Percentiles rank a stretch among this genome's conserved stretches.
Conservation (phyloP, 805 yeast species). For the Pichia nanzhaoensis region DNA sequence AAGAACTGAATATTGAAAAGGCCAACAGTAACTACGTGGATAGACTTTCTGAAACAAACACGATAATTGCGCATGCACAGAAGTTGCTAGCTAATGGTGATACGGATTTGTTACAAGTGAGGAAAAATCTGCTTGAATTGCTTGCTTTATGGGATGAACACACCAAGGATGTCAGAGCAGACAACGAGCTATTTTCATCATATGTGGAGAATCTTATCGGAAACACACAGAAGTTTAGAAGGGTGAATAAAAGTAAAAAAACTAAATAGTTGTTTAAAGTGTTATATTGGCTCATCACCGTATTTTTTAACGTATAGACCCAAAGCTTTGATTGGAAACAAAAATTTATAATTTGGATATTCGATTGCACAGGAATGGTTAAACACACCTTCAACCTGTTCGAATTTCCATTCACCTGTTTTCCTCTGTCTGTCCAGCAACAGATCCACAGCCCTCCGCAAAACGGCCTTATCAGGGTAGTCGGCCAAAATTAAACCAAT, state of each 20-base stretch:
- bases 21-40: conserved; percentile 25
- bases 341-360: conserved; percentile 85
- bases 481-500: conserved; percentile 75
- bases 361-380: conserved; percentile 90
- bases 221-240: conserved; percentile 73
- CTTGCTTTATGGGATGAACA: conserved; percentile 44
- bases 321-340: conserved; percentile 88
- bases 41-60: conserved; percentile 20
- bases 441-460: conserved; percentile 56
- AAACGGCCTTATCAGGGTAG: conserved; percentile 63
- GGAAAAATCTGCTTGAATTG: conserved; percentile 29
- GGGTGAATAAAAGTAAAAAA: conserved; percentile 24
- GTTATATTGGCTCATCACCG: conserved; percentile 18
- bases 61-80: conserved; percentile 9
- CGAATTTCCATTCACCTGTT: conserved; percentile 82
- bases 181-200: conserved; percentile 71
- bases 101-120: conserved; percentile 28
- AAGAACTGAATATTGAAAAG: conserved; percentile 11
- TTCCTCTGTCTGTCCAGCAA: conserved; percentile 58
- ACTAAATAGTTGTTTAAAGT: not conserved
- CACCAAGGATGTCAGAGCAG: conserved; percentile 44
- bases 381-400: conserved; percentile 91
- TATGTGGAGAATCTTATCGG: conserved; percentile 90
- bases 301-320: conserved; percentile 49
- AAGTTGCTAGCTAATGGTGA: not conserved